These are phyloP conservation scores for Ganoderma lucidum DNA, from an alignment of 1,284 basidiomycete species.

Conservation along the genomic window DNA sequence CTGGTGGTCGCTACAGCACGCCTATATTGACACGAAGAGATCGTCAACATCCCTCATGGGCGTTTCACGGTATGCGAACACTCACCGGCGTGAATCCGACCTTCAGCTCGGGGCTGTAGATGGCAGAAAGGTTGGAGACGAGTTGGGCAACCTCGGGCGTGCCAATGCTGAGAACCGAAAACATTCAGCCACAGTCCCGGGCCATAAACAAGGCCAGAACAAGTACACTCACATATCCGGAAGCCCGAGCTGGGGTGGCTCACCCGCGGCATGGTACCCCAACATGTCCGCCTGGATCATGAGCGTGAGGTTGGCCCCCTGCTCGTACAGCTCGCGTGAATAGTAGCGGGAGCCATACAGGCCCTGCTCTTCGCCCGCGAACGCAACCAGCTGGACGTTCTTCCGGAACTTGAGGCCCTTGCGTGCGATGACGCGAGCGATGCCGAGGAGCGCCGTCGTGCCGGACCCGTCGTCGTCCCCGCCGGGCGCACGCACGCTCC, in stretches of 20 bases:
- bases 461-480: slow-evolving; percentile 87
- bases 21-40: slow-evolving; percentile 46
- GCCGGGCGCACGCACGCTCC: slow-evolving; percentile 74
- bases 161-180: slow-evolving; percentile 65
- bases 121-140: slow-evolving; percentile 72
- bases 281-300: slow-evolving; percentile 93
- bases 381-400: slow-evolving; percentile 74
- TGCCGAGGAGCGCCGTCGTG: slow-evolving; percentile 76
- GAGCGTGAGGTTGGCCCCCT: slow-evolving; percentile 73
- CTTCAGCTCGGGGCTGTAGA: slow-evolving; percentile 84
- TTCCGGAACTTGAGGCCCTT: slow-evolving; percentile 68
- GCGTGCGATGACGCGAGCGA: slow-evolving; percentile 74
- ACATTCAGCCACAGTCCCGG: not conserved
- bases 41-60: not conserved
- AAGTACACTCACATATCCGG: slow-evolving; percentile 57
- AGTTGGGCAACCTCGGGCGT: slow-evolving; percentile 79
- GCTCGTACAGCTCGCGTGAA: slow-evolving; percentile 63
- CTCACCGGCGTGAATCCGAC: slow-evolving; percentile 76
- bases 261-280: slow-evolving; percentile 76
- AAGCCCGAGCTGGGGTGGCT: slow-evolving; percentile 83
- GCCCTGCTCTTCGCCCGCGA: slow-evolving; percentile 80
- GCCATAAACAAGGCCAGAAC: not conserved
- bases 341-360: slow-evolving; percentile 72
- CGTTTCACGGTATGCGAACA: slow-evolving; percentile 18
- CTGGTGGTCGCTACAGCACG: slow-evolving; percentile 91